Base-by-base conservation (phyloP, 768 basidiomycete genomes). In the Termitomyces sp. region DNA sequence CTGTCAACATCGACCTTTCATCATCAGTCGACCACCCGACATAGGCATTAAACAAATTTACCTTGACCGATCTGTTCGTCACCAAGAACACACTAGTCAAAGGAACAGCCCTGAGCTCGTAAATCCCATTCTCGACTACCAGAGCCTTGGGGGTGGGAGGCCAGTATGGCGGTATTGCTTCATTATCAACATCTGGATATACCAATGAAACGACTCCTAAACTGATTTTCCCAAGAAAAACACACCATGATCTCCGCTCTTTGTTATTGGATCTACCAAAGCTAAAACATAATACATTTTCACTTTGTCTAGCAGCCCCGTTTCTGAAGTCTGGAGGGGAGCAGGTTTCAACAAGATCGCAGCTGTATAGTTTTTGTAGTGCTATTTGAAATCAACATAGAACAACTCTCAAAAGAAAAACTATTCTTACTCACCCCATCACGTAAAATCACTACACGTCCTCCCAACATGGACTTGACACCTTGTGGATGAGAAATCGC, bases 381-480 rank as follows among this genome's bases (percentile, higher is more conserved):
- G 91, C 94, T 96, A 66, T 33, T 33, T 48, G 30, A 44, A 26
- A 18, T 38, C 32, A 50, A 30, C 9, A 26, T 33, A n/a, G 28
- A 18, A 40, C 5, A 41, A 41, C n/a, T 41, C 2, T 8, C 18
- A 41, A 10, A 40, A 41, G 3, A 5, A n/a, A 47, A 32, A 5
- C 6, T 40, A 6, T 40, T 3, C 26, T 23, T 26, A 70, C 87
- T 66, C 72, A 97, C 96, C 41, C 82, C 81, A 68, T 98, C 88
- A 50, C 87, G 84, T 38, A 99, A 74, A 38, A 98, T 71, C 2
- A 98, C 84, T 20, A 98, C 85, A 56, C 97, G 80, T 3, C 96
- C 96, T 0, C 84, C 68, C 16, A 76, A 71, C 49, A 98, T 72
- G 5, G 83, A 72, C 73, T 91, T 95, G 16, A 75, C 75, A 4